These are phyloP conservation scores for Pterocarpus santalinus DNA, from an alignment of 306 rosid species.

Conservation along the genomic window DNA sequence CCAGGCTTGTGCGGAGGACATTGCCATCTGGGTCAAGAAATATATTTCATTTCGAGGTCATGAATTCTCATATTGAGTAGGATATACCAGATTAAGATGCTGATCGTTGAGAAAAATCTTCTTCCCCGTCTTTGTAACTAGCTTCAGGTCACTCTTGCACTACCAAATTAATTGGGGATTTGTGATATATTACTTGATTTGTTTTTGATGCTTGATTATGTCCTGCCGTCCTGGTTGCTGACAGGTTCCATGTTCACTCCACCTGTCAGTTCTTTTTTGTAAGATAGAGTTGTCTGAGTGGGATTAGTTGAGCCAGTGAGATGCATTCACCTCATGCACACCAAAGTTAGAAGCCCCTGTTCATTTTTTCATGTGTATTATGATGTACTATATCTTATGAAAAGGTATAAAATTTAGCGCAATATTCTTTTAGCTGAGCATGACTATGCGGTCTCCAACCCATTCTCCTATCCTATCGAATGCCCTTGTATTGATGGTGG, in stretches of 20 bases:
- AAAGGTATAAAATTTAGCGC: slow-evolving; percentile 50
- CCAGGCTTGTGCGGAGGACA: slow-evolving; percentile 91
- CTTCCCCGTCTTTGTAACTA: slow-evolving; percentile 38
- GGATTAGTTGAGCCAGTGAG: slow-evolving; percentile 63
- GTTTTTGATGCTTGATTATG: slow-evolving; percentile 45
- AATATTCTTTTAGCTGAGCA: slow-evolving; percentile 38
- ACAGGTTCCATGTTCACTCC: slow-evolving; percentile 42
- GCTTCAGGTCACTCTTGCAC: slow-evolving; percentile 33
- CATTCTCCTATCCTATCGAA: not conserved
- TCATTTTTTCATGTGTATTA: slow-evolving; percentile 59
- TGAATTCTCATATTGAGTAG: slow-evolving; percentile 85
- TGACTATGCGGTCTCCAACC: slow-evolving; percentile 26
- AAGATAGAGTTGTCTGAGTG: slow-evolving; percentile 59
- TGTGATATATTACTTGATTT: slow-evolving; percentile 38
- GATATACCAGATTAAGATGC: slow-evolving; percentile 32
- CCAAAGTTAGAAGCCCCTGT: slow-evolving; percentile 48
- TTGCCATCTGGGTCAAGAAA: slow-evolving; percentile 96
- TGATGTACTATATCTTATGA: slow-evolving; percentile 51
- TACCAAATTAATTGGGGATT: slow-evolving; percentile 30
- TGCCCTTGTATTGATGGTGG: not conserved
- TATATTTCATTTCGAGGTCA: slow-evolving; percentile 93
- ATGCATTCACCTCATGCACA: slow-evolving; percentile 48
- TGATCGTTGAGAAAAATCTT: slow-evolving; percentile 32
- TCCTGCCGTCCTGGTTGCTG: slow-evolving; percentile 26
- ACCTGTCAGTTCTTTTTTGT: slow-evolving; percentile 55